Conservation (phyloP, 805 yeast species). For the Candida lessepsii region DNA sequence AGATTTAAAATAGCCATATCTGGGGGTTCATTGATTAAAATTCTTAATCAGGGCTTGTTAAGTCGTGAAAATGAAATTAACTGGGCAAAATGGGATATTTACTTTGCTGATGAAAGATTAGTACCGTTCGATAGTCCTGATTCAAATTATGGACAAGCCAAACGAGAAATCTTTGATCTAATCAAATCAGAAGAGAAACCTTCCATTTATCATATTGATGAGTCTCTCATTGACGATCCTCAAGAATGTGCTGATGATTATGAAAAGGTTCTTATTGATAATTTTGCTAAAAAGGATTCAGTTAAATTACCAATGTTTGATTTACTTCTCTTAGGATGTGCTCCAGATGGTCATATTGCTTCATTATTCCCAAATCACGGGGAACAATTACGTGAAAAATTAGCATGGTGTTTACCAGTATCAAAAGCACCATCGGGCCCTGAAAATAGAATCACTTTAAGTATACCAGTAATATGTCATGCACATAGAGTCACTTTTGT, state of each 20-base stretch:
- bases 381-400: conserved; percentile 79
- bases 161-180: conserved; percentile 73
- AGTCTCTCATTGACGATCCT: conserved; percentile 67
- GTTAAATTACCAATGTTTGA: conserved; percentile 96
- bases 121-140: conserved; percentile 83
- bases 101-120: conserved; percentile 93
- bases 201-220: conserved; percentile 80
- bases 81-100: conserved; percentile 95
- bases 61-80: conserved; percentile 67
- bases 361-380: conserved; percentile 90
- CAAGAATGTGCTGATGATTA: conserved; percentile 94
- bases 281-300: conserved; percentile 94
- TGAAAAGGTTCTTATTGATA: conserved; percentile 80
- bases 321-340: conserved; percentile 87
- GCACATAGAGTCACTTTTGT: conserved; percentile 91
- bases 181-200: conserved; percentile 60
- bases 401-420: conserved; percentile 95
- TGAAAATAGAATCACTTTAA: conserved; percentile 71
- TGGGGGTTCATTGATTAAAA: conserved; percentile 90
- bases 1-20: conserved; percentile 88
- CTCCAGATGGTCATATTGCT: conserved; percentile 98
- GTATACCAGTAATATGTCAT: conserved; percentile 93
- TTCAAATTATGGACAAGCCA: conserved; percentile 88
- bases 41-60: conserved; percentile 81
- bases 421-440: conserved; percentile 91